Conservation (phyloP, 805 yeast genomes). For the Debaryomyces castellii region DNA sequence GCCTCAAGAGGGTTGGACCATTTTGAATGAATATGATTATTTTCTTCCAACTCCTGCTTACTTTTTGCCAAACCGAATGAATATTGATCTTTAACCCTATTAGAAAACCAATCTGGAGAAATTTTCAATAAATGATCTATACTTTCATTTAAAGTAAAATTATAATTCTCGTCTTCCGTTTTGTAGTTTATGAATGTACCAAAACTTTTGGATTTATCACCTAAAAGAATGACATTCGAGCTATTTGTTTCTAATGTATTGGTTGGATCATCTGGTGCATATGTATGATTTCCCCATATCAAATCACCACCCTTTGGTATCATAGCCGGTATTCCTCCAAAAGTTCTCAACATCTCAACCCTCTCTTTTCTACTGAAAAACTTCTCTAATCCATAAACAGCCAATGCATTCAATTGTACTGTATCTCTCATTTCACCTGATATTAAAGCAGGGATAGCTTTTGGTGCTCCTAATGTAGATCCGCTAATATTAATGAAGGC, state of each 20-base stretch:
- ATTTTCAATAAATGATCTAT: constrained; percentile 62
- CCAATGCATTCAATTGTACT: constrained; percentile 87
- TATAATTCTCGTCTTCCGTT: constrained; percentile 30
- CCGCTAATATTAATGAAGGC: constrained; percentile 88
- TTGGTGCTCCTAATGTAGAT: constrained; percentile 90
- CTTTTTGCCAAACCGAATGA: constrained; percentile 75
- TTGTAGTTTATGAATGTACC: constrained; percentile 76
- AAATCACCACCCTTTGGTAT: constrained; percentile 91
- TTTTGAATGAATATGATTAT: constrained; percentile 70
- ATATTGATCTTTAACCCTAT: constrained; percentile 66
- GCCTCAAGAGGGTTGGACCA: constrained; percentile 97
- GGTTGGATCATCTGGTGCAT: constrained; percentile 71
- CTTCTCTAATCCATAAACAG: constrained; percentile 91
- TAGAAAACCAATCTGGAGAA: constrained; percentile 75
- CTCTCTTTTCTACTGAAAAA: constrained; percentile 90
- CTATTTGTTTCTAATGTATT: constrained; percentile 22
- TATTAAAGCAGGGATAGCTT: constrained; percentile 85
- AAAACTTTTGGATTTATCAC: constrained; percentile 41
- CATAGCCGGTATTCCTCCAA: constrained; percentile 96
- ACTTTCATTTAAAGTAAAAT: constrained; percentile 66
- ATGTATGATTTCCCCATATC: constrained; percentile 76
- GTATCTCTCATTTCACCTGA: constrained; percentile 99
- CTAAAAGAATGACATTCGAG: constrained; percentile 11
- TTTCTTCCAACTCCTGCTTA: constrained; percentile 54
- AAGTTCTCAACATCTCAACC: constrained; percentile 77